A percentile compares a stretch with the other conserved stretches of the same genome.
These are phyloP conservation scores for Leccinum olivaceopallidum DNA, from an alignment of 768 basidiomycete species.

Conservation along the genomic window DNA sequence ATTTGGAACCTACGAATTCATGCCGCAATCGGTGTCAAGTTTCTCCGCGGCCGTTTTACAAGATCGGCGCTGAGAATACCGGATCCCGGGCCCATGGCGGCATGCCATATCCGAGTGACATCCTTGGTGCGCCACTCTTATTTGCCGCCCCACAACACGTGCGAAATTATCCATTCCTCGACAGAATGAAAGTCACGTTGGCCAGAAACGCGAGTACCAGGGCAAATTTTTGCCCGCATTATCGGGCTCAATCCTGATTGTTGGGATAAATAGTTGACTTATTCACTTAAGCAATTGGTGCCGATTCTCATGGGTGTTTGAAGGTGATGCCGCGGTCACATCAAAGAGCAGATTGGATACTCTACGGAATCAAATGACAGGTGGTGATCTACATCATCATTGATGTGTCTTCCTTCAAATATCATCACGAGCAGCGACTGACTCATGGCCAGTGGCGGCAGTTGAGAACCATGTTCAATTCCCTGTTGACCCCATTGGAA, in stretches of 20 bases:
- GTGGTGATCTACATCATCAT: background rate
- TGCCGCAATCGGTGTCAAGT: background rate
- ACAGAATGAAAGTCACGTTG: conserved; percentile 9
- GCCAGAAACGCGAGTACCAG: no score
- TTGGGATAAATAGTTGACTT: background rate
- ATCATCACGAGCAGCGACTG: conserved; percentile 12
- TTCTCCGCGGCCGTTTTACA: background rate
- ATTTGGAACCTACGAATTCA: background rate
- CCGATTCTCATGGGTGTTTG: background rate
- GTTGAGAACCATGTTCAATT: conserved; percentile 31
- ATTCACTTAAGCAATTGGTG: background rate
- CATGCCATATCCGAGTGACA: background rate
- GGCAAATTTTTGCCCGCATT: background rate
- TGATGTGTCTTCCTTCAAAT: background rate
- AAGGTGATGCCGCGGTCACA: background rate
- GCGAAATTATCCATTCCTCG: background rate
- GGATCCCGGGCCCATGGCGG: background rate
- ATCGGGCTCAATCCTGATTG: conserved; percentile 1
- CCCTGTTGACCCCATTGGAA: conserved; percentile 36
- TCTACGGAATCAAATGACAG: background rate
- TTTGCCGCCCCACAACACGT: background rate
- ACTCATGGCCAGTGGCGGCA: conserved; percentile 32
- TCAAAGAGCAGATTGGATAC: background rate
- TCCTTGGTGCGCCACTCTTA: background rate
- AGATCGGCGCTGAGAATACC: background rate